These are phyloP conservation scores for Sphaerulina vaccinii DNA, from an alignment of 2,329 filamentous ascomycete genomes.

Conservation along the genomic window DNA sequence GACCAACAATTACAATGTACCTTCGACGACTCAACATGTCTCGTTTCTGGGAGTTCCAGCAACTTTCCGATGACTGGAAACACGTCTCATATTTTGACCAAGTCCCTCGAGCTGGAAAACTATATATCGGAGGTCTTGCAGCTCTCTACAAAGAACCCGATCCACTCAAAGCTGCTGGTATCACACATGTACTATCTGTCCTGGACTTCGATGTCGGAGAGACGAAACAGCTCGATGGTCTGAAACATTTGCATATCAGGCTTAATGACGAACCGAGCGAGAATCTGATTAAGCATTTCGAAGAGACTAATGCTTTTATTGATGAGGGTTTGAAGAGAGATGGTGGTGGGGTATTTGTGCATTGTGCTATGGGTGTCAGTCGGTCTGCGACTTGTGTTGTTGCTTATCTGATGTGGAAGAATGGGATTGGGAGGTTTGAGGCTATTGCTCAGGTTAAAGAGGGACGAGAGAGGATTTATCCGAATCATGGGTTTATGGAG, in stretches of 20 bases:
- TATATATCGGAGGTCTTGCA: constrained; percentile 45
- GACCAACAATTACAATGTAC: too few species aligned
- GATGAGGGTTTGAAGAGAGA: constrained; percentile 64
- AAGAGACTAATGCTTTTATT: constrained; percentile 70
- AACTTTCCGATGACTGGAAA: constrained; percentile 26
- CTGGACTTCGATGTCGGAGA: constrained; percentile 56
- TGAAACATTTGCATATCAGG: constrained; percentile 52
- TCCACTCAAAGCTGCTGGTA: constrained; percentile 63
- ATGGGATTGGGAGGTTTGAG: constrained; percentile 52
- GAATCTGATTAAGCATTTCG: constrained; percentile 76
- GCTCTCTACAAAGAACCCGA: constrained; percentile 42
- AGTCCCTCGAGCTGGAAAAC: constrained; percentile 34
- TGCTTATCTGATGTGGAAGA: constrained; percentile 72
- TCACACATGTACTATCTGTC: constrained; percentile 86
- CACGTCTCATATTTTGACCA: constrained; percentile 42
- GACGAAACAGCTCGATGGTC: neutral
- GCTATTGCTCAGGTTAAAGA: constrained; percentile 69
- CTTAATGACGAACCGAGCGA: constrained; percentile 86
- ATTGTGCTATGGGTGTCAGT: constrained; percentile 91
- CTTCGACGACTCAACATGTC: constrained; percentile 18
- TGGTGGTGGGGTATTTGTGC: constrained; percentile 63
- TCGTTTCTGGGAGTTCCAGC: constrained; percentile 33
- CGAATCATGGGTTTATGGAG: constrained; percentile 84
- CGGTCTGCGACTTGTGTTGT: constrained; percentile 79
- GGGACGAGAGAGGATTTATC: constrained; percentile 72